Base-by-base conservation (phyloP, 352 stramenopile species). In the Thalassiosira delicatula region DNA sequence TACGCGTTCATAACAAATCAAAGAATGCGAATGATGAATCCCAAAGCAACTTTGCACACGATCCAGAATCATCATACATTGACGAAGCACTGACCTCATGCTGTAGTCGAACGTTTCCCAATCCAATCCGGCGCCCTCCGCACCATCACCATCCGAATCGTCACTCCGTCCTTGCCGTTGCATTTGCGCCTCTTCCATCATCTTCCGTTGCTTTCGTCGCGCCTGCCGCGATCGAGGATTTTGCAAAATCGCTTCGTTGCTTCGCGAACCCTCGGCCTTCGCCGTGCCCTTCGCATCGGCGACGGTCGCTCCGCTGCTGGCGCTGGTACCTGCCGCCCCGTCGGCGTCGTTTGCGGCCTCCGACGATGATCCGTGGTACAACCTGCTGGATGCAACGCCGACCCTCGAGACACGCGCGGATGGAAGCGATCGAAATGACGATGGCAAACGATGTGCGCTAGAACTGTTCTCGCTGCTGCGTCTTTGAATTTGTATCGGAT, bases 51-150 rank as follows among this genome's bases (percentile, higher is more conserved):
- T n/a, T n/a, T n/a, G n/a, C n/a, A n/a, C n/a, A n/a, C n/a, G n/a
- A n/a, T n/a, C n/a, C n/a, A n/a, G n/a, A n/a, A n/a, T n/a, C n/a
- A n/a, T n/a, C n/a, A n/a, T 35, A 11, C 59, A 71, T 11, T n/a
- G n/a, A n/a, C n/a, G n/a, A n/a, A n/a, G 7, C 0, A 79, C 71
- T 67, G 17, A 79, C 71, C 71, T 82, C 27, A 35, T 49, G 29
- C 77, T 57, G 66, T 80, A 84, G 17, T 84, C 77, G 42, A 80
- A 79, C 14, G 42, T 56, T 44, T 84, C 76, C 76, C 76, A 84
- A 79, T 84, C 54, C 53, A 84, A 76, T 12, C 19, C 46, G n/a
- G 32, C 32, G 14, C 40, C 19, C 9, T 51, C 46, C 40, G 1
- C 53, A 21, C 37, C 23, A 32, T 53, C 46, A 4, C 44, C 54